Percentiles rank a stretch among this genome's conserved stretches.
These are phyloP conservation scores for Podospora sp. DNA, from an alignment of 495 filamentous ascomycete species.

Conservation along the genomic window DNA sequence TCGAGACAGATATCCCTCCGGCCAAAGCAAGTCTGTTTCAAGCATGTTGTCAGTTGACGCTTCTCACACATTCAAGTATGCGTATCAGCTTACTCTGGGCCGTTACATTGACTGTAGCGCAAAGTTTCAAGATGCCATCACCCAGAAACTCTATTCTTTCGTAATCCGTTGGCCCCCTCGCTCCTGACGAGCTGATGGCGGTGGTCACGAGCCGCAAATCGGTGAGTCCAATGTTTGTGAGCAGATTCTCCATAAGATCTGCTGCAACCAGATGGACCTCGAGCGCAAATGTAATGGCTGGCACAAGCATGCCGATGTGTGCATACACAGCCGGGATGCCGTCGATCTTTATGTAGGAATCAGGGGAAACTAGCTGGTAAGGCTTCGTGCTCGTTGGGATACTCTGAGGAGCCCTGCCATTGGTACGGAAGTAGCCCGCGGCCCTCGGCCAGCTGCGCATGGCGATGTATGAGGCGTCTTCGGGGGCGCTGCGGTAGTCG, in stretches of 20 bases:
- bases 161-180: conserved; percentile 68
- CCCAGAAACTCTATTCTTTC: conserved; percentile 89
- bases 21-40: conserved; percentile 61
- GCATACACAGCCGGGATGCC: conserved; percentile 61
- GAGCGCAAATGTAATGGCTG: conserved; percentile 71
- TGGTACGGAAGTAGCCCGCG: conserved; percentile 59
- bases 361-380: conserved; percentile 40
- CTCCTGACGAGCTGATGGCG: conserved; percentile 70
- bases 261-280: conserved; percentile 66
- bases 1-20: conserved; percentile 75
- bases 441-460: conserved; percentile 56
- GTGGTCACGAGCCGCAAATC: conserved; percentile 63
- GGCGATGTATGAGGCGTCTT: conserved; percentile 52
- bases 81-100: conserved; percentile 50
- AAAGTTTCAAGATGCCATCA: conserved; percentile 82
- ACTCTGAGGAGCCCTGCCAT: background rate
- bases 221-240: conserved; percentile 58
- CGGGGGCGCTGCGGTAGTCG: conserved; percentile 34
- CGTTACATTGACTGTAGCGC: conserved; percentile 66
- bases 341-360: conserved; percentile 45
- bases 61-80: background rate
- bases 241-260: conserved; percentile 60
- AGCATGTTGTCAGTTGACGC: background rate
- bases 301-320: conserved; percentile 71
- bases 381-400: conserved; percentile 31